Evolutionary conservation across 176 grass and related monocot genomes (phyloP), one percentile per base, ranked within the genome.

Genomic region (Otatea glauca): DNA sequence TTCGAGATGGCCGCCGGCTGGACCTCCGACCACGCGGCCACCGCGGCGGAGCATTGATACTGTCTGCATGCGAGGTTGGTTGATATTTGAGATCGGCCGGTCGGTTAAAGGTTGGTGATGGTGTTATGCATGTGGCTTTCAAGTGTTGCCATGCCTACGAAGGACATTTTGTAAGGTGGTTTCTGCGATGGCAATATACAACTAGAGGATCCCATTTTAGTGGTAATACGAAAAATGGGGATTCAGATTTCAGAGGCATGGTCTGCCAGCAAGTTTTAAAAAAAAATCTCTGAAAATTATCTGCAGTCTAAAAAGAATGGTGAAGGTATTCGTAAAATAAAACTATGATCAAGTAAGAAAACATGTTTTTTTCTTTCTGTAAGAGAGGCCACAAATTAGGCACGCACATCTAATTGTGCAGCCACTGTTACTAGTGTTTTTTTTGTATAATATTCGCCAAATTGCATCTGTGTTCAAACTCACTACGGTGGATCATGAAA

Each of bases 1-100:
- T 98, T 98, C 58, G 92, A 98, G 84, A 93, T 74, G 82, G 92
- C 95, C 8, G 72, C 74, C 20, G 61, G 87, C 7, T 95, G 93
- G 91, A 74, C 49, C 49, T 90, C 89, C 1, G 84, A 68, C 34
- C 50, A 87, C 41, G 64, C 18, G 0, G 49, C 48, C 43, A n/a
- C 54, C 12, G 72, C 10, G 0, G 71, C 51, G 0, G 73, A 0
- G 16, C 86, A 8, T 29, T 83, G 41, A 77, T 9, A 56, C 20
- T 9, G 54, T 9, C 54, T 9, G 20, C 51, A 50, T 5, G 48
- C 51, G 5, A 20, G 51, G 51, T 54, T 50, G 50, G 15, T 53
- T 50, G 13, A 16, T 50, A 50, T 50, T 51, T 53, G 54, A 12
- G n/a, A n/a, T 60, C 23, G 20, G 23, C 58, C 58, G n/a, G n/a